A percentile compares a stretch with the other conserved stretches of the same genome.
Evolutionary conservation across 2,329 filamentous ascomycete species (phyloP).

Genomic region (Cercospora sesami): DNA sequence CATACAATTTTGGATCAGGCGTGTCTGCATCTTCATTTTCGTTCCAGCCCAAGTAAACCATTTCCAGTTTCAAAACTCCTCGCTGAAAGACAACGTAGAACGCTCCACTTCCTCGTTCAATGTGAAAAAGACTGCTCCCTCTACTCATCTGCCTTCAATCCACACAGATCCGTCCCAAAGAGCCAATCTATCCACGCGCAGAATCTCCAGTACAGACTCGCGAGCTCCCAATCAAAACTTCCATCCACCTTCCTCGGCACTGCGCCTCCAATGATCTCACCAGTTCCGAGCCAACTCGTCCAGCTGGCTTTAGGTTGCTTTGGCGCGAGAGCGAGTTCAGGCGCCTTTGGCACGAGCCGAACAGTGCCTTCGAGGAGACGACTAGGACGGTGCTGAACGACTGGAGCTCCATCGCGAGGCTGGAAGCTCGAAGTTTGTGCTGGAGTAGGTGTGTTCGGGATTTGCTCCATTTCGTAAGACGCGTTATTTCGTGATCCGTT

Average conservation of each 20-base stretch:
- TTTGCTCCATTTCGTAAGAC: not conserved
- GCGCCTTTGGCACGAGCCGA: constrained; percentile 18
- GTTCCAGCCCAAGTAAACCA: not conserved
- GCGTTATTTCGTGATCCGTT: not conserved
- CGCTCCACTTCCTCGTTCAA: not conserved
- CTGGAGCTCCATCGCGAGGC: constrained; percentile 2
- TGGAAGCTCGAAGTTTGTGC: constrained; percentile 7
- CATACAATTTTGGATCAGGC: not conserved
- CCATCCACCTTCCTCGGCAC: constrained; percentile 72
- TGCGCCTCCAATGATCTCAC: constrained; percentile 69
- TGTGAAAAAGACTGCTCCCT: too few species aligned
- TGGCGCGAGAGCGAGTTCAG: constrained; percentile 51
- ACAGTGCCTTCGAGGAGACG: constrained; percentile 14
- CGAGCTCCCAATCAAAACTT: constrained; percentile 72
- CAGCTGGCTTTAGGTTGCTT: constrained; percentile 42
- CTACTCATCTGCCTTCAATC: constrained; percentile 51
- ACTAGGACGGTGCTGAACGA: constrained; percentile 8
- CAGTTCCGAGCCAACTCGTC: constrained; percentile 44
- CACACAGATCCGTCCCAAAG: constrained; percentile 63
- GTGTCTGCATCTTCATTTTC: not conserved
- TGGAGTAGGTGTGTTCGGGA: constrained; percentile 12
- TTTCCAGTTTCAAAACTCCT: not conserved
- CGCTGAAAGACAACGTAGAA: not conserved
- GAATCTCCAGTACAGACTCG: constrained; percentile 61
- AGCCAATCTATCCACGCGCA: constrained; percentile 59